A percentile compares a stretch with the other conserved stretches of the same genome.
phyloP scores from a whole-genome alignment of 345 rosid species.

The Erucastrum elatum region DNA sequence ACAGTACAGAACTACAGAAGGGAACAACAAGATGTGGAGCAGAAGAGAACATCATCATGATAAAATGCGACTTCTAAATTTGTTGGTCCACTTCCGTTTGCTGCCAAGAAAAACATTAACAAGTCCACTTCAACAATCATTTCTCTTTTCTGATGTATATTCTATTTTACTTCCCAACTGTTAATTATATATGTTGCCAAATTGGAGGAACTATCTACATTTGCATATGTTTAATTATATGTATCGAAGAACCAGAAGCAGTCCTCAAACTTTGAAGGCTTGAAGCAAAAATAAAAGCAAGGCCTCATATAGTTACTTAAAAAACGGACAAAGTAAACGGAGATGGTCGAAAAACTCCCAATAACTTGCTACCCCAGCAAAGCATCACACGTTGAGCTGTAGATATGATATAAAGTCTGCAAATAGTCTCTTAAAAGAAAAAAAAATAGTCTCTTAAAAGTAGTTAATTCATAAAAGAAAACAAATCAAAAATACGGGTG shows the following conservation, averaged over 20 bases:
- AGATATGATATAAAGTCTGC: neutral
- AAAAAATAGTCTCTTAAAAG: no score
- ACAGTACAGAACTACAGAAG: slow-evolving; percentile 24
- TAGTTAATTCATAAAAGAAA: no score
- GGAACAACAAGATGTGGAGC: slow-evolving; percentile 13
- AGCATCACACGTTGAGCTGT: neutral
- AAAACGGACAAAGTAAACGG: neutral
- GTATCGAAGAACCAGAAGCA: neutral
- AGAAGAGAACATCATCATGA: slow-evolving; percentile 26
- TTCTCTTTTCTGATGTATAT: neutral
- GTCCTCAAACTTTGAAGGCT: neutral
- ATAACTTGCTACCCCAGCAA: neutral
- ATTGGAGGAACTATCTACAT: neutral
- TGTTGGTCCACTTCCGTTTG: slow-evolving; percentile 19
- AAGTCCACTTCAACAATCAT: slow-evolving; percentile 20
- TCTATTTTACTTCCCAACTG: neutral
- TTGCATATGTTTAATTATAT: no score
- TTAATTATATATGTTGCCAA: neutral
- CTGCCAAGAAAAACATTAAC: neutral
- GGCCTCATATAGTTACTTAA: neutral
- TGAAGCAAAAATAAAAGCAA: neutral
- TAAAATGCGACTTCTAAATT: slow-evolving; percentile 28
- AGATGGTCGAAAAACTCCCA: neutral
- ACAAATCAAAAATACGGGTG: no score
- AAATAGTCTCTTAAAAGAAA: neutral